Base-by-base conservation (phyloP, 179 eudicot genomes). In the Nepenthes alata region DNA sequence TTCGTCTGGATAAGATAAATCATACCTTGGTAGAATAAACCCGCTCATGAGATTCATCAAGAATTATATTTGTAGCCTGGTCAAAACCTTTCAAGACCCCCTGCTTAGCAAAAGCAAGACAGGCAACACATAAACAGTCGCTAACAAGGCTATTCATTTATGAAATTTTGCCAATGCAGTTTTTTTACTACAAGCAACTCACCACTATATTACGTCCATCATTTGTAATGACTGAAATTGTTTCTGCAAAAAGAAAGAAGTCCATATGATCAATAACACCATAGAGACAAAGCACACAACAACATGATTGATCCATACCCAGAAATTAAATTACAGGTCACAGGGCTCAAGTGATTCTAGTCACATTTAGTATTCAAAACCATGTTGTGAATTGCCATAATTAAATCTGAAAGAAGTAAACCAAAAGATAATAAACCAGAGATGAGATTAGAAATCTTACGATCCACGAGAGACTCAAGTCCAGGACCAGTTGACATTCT, bases 131-230 rank as follows among this genome's bases (percentile, higher is more conserved):
- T 11, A 35, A 12, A 62, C 10, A 25, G 25, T 54, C 36, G 15
- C 47, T 51, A 15, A 47, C 48, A 14, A 62, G 37, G 35, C 12
- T 51, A 45, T 41, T 41, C 45, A 4, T 4, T 7, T 4, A 7
- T 41, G 8, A 2, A 7, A 7, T 4, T 41, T 41, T 41, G 45
- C 8, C 25, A 25, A 25, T 41, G 45, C 12, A 14, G 11, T 38
- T 37, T 37, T 57, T 35, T 36, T 47, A 25, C 37, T 9, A 6
- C 47, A 36, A 15, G 55, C 48, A 62, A 75, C 91, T 85, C 70
- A 91, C 97, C 84, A 91, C 88, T 54, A 88, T 91, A 66, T 91
- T 88, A 61, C 97, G 88, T 16, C 97, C 95, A 66, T 88, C 95
- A 83, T 91, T 91, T 61, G 97, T 91, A 38, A 91, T 85, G 15